These are phyloP conservation scores for Globisporangium canariense DNA, from an alignment of 352 stramenopile genomes.

Conservation along the genomic window DNA sequence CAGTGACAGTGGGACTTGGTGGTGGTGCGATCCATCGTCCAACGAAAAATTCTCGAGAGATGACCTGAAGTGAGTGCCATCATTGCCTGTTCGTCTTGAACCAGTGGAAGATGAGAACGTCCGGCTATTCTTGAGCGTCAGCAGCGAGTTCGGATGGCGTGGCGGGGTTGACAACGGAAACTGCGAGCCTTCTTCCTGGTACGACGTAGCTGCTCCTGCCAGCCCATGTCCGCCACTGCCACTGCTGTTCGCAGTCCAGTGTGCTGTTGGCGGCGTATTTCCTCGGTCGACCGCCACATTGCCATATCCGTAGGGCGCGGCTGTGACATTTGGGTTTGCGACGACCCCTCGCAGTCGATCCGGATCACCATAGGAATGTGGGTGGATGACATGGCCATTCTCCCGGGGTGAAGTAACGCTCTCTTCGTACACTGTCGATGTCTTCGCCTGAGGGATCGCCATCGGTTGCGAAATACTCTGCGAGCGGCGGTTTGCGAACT, in stretches of 20 bases:
- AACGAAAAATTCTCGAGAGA: conserved; percentile 73
- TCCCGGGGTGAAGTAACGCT: conserved; percentile 17
- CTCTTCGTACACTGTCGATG: conserved; percentile 28
- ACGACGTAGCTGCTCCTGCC: conserved; percentile 27
- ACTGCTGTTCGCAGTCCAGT: conserved; percentile 23
- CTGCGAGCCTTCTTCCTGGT: conserved; percentile 39
- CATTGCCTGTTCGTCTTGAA: conserved; percentile 17
- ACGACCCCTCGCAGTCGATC: conserved; percentile 37
- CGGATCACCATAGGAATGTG: conserved; percentile 71
- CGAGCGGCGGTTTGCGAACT: conserved; percentile 16
- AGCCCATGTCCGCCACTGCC: conserved; percentile 28
- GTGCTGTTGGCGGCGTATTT: conserved; percentile 15
- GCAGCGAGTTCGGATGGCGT: conserved; percentile 58
- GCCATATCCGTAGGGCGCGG: conserved; percentile 71
- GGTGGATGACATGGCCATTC: conserved; percentile 39
- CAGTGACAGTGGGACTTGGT: conserved; percentile 9
- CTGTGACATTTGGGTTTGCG: conserved; percentile 60
- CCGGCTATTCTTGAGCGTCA: conserved; percentile 37
- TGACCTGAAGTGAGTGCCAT: conserved; percentile 28
- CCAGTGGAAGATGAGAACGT: conserved; percentile 27
- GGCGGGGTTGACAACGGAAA: conserved; percentile 64
- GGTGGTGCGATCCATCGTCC: conserved; percentile 24
- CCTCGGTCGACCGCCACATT: conserved; percentile 65
- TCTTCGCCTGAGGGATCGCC: conserved; percentile 67
- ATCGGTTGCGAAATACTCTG: conserved; percentile 73